phyloP scores from a whole-genome alignment of 2,329 filamentous ascomycete species.

The Fusarium protoensiforme region DNA sequence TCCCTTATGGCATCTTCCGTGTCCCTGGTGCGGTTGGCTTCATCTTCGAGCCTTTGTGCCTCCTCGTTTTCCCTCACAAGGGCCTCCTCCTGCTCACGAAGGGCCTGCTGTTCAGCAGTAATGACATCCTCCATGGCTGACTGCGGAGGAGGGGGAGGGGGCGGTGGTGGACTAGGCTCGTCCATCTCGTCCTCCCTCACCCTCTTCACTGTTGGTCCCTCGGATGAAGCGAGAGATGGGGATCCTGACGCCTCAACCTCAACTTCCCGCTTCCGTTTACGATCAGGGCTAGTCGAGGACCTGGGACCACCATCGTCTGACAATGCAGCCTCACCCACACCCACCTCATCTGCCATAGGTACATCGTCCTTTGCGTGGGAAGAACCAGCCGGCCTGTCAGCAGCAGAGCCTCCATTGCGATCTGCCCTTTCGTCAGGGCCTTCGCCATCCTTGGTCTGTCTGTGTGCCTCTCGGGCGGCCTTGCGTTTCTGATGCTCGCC shows the following conservation, averaged over 20 bases:
- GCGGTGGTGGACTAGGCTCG: constrained; percentile 55
- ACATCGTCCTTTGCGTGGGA: constrained; percentile 20
- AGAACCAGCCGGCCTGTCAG: constrained; percentile 36
- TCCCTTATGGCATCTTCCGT: constrained; percentile 39
- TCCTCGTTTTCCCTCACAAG: constrained; percentile 66
- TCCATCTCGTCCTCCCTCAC: constrained; percentile 59
- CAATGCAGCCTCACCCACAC: constrained; percentile 53
- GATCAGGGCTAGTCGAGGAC: constrained; percentile 60
- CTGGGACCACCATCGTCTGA: constrained; percentile 58
- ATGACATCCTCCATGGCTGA: constrained; percentile 49
- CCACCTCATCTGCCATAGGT: constrained; percentile 44
- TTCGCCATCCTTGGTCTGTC: constrained; percentile 31
- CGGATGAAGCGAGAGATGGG: constrained; percentile 61
- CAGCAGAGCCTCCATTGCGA: constrained; percentile 8
- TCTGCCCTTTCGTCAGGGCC: constrained; percentile 11
- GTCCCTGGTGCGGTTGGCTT: constrained; percentile 49
- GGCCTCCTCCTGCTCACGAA: constrained; percentile 62
- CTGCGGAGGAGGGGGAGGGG: constrained; percentile 61
- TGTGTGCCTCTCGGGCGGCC: constrained; percentile 52
- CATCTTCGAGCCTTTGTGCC: constrained; percentile 63
- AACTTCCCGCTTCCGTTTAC: constrained; percentile 72
- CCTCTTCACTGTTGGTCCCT: constrained; percentile 67
- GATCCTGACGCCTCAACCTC: constrained; percentile 52
- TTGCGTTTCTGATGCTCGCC: constrained; percentile 74
- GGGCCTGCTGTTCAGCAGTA: constrained; percentile 56